Conservation (phyloP, 2,329 filamentous ascomycete species). For the Fusarium sambucinum region DNA sequence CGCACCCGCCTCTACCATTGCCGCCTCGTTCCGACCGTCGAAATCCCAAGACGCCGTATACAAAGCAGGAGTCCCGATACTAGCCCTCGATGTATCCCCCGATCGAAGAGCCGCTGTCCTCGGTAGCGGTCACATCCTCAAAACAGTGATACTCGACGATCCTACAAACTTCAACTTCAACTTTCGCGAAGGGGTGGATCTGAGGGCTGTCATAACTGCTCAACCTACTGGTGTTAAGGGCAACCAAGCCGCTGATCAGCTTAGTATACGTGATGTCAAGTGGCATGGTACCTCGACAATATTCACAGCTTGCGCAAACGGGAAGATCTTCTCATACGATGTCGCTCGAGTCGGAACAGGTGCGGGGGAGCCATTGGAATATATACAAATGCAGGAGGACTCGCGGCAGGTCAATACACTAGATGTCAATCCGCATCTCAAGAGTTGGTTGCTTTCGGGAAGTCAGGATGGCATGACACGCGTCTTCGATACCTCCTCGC, state of each 20-base stretch:
- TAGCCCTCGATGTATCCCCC: slow-evolving; percentile 69
- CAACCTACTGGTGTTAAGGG: slow-evolving; percentile 57
- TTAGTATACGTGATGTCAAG: slow-evolving; percentile 73
- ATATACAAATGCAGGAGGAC: slow-evolving; percentile 70
- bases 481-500: slow-evolving; percentile 68
- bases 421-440: slow-evolving; percentile 71
- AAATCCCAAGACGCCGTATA: slow-evolving; percentile 69
- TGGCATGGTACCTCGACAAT: slow-evolving; percentile 68
- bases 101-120: slow-evolving; percentile 69
- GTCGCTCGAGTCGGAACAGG: slow-evolving; percentile 62
- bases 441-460: slow-evolving; percentile 69
- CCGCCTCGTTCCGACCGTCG: slow-evolving; percentile 61
- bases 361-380: slow-evolving; percentile 62
- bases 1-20: slow-evolving; percentile 55
- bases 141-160: slow-evolving; percentile 69
- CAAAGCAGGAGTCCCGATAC: slow-evolving; percentile 64
- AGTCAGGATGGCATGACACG: slow-evolving; percentile 74
- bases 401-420: slow-evolving; percentile 73
- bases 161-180: slow-evolving; percentile 53
- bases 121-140: slow-evolving; percentile 70
- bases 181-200: slow-evolving; percentile 68
- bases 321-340: slow-evolving; percentile 75
- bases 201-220: slow-evolving; percentile 67
- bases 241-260: slow-evolving; percentile 63
- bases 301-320: slow-evolving; percentile 73